Evolutionary conservation across 2,329 filamentous ascomycete genomes (phyloP).

Genomic region (Stachybotrys chlorohalonatus): DNA sequence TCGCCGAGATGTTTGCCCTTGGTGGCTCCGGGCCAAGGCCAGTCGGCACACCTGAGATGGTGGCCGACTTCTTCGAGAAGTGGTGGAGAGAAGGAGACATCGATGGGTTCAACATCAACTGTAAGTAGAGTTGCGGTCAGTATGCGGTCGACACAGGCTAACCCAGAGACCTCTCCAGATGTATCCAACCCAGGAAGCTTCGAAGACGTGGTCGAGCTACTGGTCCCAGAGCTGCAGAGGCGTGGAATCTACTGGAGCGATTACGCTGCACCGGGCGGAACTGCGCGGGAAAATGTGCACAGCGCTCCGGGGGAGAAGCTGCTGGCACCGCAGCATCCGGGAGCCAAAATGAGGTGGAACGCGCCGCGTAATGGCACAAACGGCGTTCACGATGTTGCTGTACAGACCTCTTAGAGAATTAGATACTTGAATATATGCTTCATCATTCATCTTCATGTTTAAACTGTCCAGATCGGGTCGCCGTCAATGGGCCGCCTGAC

Average conservation of each 20-base stretch:
- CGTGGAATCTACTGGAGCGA: constrained; percentile 32
- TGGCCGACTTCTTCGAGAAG: constrained; percentile 3
- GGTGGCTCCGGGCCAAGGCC: constrained; percentile 2
- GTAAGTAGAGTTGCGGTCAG: not conserved
- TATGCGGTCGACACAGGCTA: not conserved
- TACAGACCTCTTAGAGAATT: not conserved
- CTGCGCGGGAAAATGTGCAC: not conserved
- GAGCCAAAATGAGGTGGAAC: not conserved
- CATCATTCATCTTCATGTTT: too few species aligned
- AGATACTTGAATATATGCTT: not conserved
- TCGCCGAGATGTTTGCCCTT: constrained; percentile 1
- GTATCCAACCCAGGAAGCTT: constrained; percentile 48
- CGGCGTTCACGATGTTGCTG: not conserved
- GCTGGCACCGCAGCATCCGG: not conserved
- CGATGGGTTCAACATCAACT: constrained; percentile 7
- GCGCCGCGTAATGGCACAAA: not conserved
- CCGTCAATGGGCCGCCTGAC: too few species aligned
- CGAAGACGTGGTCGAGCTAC: constrained; percentile 54
- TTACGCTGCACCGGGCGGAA: not conserved
- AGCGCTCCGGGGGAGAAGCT: not conserved
- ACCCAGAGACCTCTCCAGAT: not conserved
- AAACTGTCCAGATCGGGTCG: too few species aligned
- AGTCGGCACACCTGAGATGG: constrained; percentile 5
- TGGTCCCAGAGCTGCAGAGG: constrained; percentile 51
- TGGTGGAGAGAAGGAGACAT: constrained; percentile 3